Evolutionary conservation across 225 moss, liverwort and hornwort species (phyloP), one percentile per base, ranked within the genome.

Genomic region (Sphagnum contortum): DNA sequence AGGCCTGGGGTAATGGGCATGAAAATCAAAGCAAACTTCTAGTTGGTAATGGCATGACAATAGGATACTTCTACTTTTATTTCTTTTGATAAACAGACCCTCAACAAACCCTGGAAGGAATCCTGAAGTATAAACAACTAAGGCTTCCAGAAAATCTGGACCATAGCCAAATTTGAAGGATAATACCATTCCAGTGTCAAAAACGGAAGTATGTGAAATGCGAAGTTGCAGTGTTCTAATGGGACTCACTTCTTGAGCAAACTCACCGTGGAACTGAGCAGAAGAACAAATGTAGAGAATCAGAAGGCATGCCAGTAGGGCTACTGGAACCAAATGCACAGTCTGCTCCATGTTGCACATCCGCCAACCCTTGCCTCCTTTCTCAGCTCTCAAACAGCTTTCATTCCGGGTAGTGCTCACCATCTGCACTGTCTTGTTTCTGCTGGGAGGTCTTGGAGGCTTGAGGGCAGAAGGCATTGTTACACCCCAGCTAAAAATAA

Each of bases 231-330:
- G 29, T 29, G 0, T 29, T 29, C 29, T 29, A 29, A 29, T 1
- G 1, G 0, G 29, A 29, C 29, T 29, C 29, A 29, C 29, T 29
- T 29, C 29, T 29, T 14, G 3, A 13, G 50, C 9, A 50, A 55
- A 2, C 71, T 48, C 66, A 77, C 77, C 77, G 49, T 72, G 73
- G 10, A 66, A 49, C 10, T 64, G 73, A 8, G 62, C 45, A 12
- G 64, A 65, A 11, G 77, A 77, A 60, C 64, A 77, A n/a, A 73
- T 47, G 62, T 77, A 77, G 55, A 77, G 66, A 12, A 77, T 55
- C 8, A 77, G 58, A 46, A 77, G 49, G 73, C 77, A 77, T 9
- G 66, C 59, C 48, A 77, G 48, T 8, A 77, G 57, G 57, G 73
- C 69, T 29, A 70, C 61, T 2, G 77, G 77, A 51, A 77, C 69